Evolutionary conservation across 2,329 filamentous ascomycete genomes (phyloP).

Genomic region (Scytalidium sp.): DNA sequence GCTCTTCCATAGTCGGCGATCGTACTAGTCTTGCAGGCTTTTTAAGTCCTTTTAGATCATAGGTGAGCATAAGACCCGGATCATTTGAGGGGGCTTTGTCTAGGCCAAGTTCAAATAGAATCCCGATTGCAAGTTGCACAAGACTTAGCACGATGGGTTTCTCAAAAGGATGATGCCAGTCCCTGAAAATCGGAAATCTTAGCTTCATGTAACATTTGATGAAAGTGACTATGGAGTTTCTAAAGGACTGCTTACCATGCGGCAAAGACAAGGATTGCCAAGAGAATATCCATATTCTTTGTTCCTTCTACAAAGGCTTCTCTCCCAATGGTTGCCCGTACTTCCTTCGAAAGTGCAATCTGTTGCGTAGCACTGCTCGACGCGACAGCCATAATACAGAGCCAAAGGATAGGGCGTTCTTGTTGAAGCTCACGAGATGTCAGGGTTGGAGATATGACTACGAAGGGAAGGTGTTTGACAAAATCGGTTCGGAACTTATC

Average conservation of each 20-base stretch:
- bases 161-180: slow-evolving; percentile 4
- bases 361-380: slow-evolving; percentile 5
- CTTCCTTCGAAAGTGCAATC: slow-evolving; percentile 4
- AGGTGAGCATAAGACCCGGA: slow-evolving; percentile 1
- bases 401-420: slow-evolving; percentile 8
- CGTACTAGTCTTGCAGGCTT: slow-evolving; percentile 1
- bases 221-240: neutral
- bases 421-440: slow-evolving; percentile 7
- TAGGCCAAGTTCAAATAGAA: slow-evolving; percentile 8
- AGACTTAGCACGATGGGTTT: slow-evolving; percentile 5
- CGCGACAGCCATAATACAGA: slow-evolving; percentile 7
- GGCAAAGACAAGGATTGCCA: slow-evolving; percentile 7
- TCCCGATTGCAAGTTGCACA: slow-evolving; percentile 6
- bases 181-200: neutral
- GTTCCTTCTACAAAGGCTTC: slow-evolving; percentile 8
- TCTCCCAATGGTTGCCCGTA: slow-evolving; percentile 1
- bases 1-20: slow-evolving; percentile 7
- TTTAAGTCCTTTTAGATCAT: slow-evolving; percentile 5
- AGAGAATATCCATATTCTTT: slow-evolving; percentile 7
- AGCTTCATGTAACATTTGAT: neutral
- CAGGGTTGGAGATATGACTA: slow-evolving; percentile 3
- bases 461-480: slow-evolving; percentile 6
- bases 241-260: neutral
- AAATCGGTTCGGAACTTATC: slow-evolving; percentile 6
- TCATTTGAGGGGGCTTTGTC: slow-evolving; percentile 7